Evolutionary conservation across 1,284 basidiomycete species (phyloP).

Genomic region (Thelephora terrestris): DNA sequence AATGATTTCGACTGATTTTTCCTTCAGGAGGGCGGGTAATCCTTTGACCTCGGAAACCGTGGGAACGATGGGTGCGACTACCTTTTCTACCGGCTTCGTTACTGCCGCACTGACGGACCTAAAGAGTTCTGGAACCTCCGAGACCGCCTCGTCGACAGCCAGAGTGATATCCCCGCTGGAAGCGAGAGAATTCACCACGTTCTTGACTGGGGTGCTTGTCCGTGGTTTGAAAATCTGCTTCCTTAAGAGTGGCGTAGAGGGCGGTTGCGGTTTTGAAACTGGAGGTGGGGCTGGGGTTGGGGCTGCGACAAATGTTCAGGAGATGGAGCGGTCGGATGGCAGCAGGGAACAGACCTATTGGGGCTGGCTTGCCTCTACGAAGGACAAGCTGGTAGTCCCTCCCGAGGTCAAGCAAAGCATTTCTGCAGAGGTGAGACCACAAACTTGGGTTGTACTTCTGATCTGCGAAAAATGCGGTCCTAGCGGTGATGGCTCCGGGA

Average conservation of each 20-base stretch:
- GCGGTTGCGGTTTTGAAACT: constrained; percentile 14
- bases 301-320: constrained; percentile 10
- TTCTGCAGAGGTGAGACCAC: constrained; percentile 52
- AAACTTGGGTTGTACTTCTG: constrained; percentile 55
- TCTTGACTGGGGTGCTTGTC: constrained; percentile 34
- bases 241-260: constrained; percentile 34
- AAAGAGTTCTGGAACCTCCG: constrained; percentile 51
- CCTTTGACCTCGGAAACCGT: constrained; percentile 15
- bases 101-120: constrained; percentile 30
- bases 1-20: constrained; percentile 7
- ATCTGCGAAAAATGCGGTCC: constrained; percentile 56
- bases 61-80: constrained; percentile 13
- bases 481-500: constrained; percentile 27
- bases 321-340: not conserved
- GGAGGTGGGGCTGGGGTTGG: constrained; percentile 17
- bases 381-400: constrained; percentile 53
- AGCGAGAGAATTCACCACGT: constrained; percentile 42
- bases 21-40: constrained; percentile 9
- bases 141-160: constrained; percentile 31
- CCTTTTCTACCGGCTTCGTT: constrained; percentile 18
- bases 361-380: constrained; percentile 36
- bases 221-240: constrained; percentile 36
- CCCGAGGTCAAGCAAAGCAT: constrained; percentile 51
- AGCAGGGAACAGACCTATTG: constrained; percentile 18
- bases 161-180: constrained; percentile 46